A percentile compares a stretch with the other conserved stretches of the same genome.
Evolutionary conservation across 257 asterid genomes (phyloP).

Genomic region (Petunia axillaris): DNA sequence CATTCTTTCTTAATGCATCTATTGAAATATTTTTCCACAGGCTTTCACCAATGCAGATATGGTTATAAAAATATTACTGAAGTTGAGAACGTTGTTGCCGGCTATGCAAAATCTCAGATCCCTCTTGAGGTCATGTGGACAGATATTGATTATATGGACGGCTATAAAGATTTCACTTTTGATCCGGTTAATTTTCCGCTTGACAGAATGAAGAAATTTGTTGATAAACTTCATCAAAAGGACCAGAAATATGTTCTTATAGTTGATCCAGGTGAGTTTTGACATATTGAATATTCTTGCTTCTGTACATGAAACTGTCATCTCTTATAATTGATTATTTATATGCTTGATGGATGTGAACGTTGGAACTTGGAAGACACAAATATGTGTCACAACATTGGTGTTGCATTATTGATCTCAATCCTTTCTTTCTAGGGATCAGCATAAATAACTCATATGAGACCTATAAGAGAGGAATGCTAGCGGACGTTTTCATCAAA

Average conservation of each 20-base stretch:
- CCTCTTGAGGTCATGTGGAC: slow-evolving; percentile 97
- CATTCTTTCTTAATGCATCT: not conserved
- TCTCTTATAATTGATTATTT: too few relatives aligned
- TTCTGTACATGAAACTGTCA: not conserved
- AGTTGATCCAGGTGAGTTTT: slow-evolving; percentile 75
- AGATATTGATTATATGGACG: slow-evolving; percentile 95
- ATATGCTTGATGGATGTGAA: too few relatives aligned
- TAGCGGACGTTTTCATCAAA: slow-evolving; percentile 74
- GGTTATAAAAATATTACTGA: slow-evolving; percentile 73
- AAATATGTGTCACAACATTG: not conserved
- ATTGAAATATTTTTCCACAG: slow-evolving; percentile 34
- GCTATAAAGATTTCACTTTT: slow-evolving; percentile 82
- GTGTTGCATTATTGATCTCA: not conserved
- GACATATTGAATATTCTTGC: not conserved
- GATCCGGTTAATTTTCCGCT: slow-evolving; percentile 77
- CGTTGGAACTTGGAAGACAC: too few relatives aligned
- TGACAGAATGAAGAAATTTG: slow-evolving; percentile 59
- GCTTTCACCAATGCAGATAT: slow-evolving; percentile 85
- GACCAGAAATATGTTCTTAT: slow-evolving; percentile 75
- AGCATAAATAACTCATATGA: slow-evolving; percentile 59
- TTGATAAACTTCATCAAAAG: slow-evolving; percentile 61
- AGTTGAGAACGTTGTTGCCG: slow-evolving; percentile 69
- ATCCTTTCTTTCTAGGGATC: slow-evolving; percentile 51
- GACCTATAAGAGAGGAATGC: slow-evolving; percentile 68
- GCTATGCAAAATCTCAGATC: slow-evolving; percentile 66